These are phyloP conservation scores for Stemphylium lycopersici DNA, from an alignment of 2,329 filamentous ascomycete species.

Conservation along the genomic window DNA sequence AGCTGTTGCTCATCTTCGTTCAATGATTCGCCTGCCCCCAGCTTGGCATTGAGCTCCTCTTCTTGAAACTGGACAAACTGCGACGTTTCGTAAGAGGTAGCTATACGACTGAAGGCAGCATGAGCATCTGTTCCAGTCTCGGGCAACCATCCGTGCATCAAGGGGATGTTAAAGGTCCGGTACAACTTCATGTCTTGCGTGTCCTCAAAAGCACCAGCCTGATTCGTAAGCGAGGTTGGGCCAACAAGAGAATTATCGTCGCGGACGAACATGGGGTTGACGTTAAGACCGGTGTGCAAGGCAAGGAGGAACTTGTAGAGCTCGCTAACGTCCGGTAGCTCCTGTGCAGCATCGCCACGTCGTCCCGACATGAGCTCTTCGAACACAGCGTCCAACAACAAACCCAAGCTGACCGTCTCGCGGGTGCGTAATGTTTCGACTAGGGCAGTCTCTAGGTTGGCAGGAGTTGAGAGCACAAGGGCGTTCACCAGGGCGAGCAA, in stretches of 20 bases:
- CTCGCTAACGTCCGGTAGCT: slow-evolving; percentile 84
- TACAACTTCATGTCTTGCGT: slow-evolving; percentile 92
- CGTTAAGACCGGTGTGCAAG: slow-evolving; percentile 96
- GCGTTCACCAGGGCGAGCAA: slow-evolving; percentile 93
- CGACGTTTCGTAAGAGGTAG: slow-evolving; percentile 87
- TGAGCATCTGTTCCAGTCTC: slow-evolving; percentile 67
- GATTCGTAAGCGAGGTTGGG: slow-evolving; percentile 40
- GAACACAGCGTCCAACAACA: slow-evolving; percentile 87
- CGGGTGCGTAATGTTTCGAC: slow-evolving; percentile 77
- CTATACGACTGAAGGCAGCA: slow-evolving; percentile 73
- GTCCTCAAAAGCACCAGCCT: slow-evolving; percentile 80
- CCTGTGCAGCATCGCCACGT: slow-evolving; percentile 66
- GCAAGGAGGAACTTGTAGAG: slow-evolving; percentile 87
- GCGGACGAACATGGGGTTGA: slow-evolving; percentile 86
- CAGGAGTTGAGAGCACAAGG: slow-evolving; percentile 79
- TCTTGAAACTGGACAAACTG: slow-evolving; percentile 88
- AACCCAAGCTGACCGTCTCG: slow-evolving; percentile 84
- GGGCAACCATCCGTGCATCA: slow-evolving; percentile 95
- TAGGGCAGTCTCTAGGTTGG: slow-evolving; percentile 70
- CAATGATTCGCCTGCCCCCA: slow-evolving; percentile 66
- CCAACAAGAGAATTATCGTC: slow-evolving; percentile 48
- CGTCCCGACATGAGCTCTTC: slow-evolving; percentile 87
- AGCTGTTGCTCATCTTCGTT: slow-evolving; percentile 75
- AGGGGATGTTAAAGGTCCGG: slow-evolving; percentile 81
- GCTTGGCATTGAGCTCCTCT: slow-evolving; percentile 83